Conservation (phyloP, 345 rosid species). For the Aquilaria yunnanensis region DNA sequence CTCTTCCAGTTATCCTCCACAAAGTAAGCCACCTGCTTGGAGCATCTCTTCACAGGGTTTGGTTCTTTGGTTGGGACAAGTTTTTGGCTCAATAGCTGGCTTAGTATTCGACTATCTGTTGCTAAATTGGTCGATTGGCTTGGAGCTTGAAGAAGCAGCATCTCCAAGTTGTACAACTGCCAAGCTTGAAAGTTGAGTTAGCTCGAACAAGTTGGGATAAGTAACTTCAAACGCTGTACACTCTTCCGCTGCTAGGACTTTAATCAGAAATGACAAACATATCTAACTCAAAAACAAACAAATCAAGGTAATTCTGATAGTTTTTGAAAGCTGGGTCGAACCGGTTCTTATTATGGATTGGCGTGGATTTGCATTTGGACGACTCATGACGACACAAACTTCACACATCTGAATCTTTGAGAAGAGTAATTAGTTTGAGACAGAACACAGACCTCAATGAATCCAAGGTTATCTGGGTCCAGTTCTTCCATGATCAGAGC, state of each 20-base stretch:
- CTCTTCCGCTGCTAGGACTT: too few species aligned
- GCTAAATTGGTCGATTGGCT: conserved; percentile 34
- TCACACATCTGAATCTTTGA: too few species aligned
- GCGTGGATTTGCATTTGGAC: too few species aligned
- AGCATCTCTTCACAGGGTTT: conserved; percentile 49
- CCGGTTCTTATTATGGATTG: too few species aligned
- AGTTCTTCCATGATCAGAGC: conserved; percentile 89
- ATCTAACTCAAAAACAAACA: too few species aligned
- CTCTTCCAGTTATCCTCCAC: conserved; percentile 81
- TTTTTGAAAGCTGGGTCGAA: too few species aligned
- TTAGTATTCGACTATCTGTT: conserved; percentile 49
- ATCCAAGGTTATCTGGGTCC: conserved; percentile 65
- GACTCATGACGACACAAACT: too few species aligned
- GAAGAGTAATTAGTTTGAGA: too few species aligned
- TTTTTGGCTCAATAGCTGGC: conserved; percentile 65
- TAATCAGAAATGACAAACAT: too few species aligned
- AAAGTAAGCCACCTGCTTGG: conserved; percentile 30
- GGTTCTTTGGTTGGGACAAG: conserved; percentile 61
- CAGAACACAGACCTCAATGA: conserved; percentile 48
- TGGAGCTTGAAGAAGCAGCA: conserved; percentile 64
- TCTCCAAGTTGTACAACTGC: conserved; percentile 69
- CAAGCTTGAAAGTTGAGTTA: neutral
- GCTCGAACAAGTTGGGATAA: neutral
- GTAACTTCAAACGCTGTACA: too few species aligned
- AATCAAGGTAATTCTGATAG: too few species aligned